Conservation (phyloP, 1,139 yeast genomes). For the Diutina sp. region DNA sequence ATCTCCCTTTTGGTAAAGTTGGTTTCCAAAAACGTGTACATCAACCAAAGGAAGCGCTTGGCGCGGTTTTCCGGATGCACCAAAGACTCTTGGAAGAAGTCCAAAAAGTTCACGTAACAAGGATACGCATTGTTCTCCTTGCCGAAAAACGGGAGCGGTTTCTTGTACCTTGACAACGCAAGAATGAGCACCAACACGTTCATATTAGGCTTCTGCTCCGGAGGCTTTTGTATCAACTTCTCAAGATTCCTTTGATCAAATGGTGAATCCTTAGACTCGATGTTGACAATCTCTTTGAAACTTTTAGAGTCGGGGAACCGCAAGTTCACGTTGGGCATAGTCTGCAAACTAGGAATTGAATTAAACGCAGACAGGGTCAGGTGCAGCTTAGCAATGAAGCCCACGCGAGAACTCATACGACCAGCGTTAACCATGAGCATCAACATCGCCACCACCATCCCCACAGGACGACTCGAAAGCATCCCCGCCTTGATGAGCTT, state of each 20-base stretch:
- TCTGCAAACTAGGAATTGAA: conserved; percentile 82
- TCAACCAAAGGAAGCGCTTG: conserved; percentile 66
- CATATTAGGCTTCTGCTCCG: conserved; percentile 4
- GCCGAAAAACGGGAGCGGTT: conserved; percentile 22
- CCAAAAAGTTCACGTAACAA: conserved; percentile 28
- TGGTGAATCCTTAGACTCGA: conserved; percentile 13
- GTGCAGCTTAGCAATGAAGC: conserved; percentile 91
- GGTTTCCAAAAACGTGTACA: conserved; percentile 73
- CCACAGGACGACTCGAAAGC: conserved; percentile 11
- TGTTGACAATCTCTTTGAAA: conserved; percentile 18
- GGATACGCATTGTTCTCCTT: conserved; percentile 10
- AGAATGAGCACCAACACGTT: conserved; percentile 24
- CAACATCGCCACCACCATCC: conserved; percentile 70
- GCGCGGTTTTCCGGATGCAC: conserved; percentile 54
- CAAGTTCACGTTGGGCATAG: conserved; percentile 33
- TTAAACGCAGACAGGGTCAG: conserved; percentile 87
- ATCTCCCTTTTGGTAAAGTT: conserved; percentile 41
- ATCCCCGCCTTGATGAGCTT: conserved; percentile 66
- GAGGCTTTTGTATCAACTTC: conserved; percentile 8
- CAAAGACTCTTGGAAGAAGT: conserved; percentile 44
- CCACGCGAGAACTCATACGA: conserved; percentile 86
- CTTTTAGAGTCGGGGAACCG: conserved; percentile 27
- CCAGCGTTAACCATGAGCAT: conserved; percentile 86
- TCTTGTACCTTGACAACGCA: conserved; percentile 52
- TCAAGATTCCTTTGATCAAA: conserved; percentile 5